Base-by-base conservation (phyloP, 2,329 filamentous ascomycete genomes). In the Hypoxylon sp. region DNA sequence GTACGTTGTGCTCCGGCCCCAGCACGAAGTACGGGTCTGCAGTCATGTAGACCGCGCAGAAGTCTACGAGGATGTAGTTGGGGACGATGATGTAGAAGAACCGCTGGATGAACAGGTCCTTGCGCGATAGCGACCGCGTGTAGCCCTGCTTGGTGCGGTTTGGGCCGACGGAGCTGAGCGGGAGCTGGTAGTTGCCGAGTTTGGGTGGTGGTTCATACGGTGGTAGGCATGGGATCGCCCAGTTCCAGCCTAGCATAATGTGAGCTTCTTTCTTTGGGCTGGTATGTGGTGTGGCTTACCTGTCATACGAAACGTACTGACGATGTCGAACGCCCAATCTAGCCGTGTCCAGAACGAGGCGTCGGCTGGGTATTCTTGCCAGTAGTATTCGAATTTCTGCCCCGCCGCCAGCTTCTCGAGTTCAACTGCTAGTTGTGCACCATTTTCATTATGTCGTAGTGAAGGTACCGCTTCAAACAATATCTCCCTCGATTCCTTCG, bases 11-110 rank as follows among this genome's bases (percentile, higher is more conserved):
- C 58, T 79, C 76, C 0, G 83, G 80, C 0, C 88, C 85, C 24
- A 87, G 76, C 64, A 89, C 75, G 79, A 94, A 97, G 81, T 95
- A 97, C 0, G 91, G 90, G 74, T 98, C 95, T 58, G 88, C 86
- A 72, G 91, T 89, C 82, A 93, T 90, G 68, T 89, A 69, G 1
- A 89, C 85, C 74, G 92, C 92, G 57, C 93, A 79, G 6, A 89
- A 64, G 78, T 98, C 95, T 7, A 97, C 82, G 6, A 87, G 67
- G 11, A 96, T 70, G 76, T 93, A 96, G 70, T 84, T 59, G 0
- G 76, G 83, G 39, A 85, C 62, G 1, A 87, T 60, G n/a, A 91
- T 80, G 5, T 75, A 81, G 7, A 78, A 62, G 10, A 89, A 65
- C 27, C 84, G 83, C 15, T 75, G 72, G 61, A 79, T 77, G 44